Conservation (phyloP, 176 grass and related monocot species). For the Oryza meyeriana region DNA sequence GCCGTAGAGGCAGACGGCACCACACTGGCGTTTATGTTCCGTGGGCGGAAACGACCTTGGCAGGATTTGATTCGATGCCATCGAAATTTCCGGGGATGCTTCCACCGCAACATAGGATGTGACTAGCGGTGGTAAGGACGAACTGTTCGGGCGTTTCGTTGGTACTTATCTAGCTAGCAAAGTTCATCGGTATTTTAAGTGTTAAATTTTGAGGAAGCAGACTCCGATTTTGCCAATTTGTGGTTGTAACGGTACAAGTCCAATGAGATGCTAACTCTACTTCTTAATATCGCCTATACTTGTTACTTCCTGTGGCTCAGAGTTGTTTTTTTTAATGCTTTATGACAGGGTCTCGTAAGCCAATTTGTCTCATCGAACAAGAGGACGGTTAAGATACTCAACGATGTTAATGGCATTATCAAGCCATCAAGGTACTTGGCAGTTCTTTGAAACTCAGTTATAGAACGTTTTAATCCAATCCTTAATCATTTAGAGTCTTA, state of each 20-base stretch:
- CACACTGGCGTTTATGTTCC: no score
- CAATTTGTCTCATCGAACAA: slow-evolving; percentile 39
- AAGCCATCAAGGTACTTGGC: slow-evolving; percentile 62
- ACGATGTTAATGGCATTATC: slow-evolving; percentile 70
- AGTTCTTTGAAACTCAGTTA: background rate
- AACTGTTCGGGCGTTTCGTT: background rate
- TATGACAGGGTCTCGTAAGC: slow-evolving; percentile 52
- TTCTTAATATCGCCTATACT: background rate
- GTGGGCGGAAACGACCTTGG: no score
- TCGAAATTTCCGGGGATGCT: background rate
- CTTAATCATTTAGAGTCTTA: background rate
- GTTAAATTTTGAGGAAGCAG: background rate
- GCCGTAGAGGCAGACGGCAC: background rate
- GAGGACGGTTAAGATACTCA: slow-evolving; percentile 55
- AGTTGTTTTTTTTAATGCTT: background rate
- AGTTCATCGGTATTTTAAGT: background rate
- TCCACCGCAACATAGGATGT: no score
- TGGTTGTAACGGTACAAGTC: background rate
- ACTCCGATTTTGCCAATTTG: background rate
- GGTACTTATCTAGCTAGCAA: background rate
- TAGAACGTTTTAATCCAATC: background rate
- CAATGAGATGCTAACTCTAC: background rate
- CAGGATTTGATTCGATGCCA: background rate
- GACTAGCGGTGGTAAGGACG: no score
- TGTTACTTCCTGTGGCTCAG: background rate